Base-by-base conservation (phyloP, 805 yeast species). In the Candida sakaeoensis region DNA sequence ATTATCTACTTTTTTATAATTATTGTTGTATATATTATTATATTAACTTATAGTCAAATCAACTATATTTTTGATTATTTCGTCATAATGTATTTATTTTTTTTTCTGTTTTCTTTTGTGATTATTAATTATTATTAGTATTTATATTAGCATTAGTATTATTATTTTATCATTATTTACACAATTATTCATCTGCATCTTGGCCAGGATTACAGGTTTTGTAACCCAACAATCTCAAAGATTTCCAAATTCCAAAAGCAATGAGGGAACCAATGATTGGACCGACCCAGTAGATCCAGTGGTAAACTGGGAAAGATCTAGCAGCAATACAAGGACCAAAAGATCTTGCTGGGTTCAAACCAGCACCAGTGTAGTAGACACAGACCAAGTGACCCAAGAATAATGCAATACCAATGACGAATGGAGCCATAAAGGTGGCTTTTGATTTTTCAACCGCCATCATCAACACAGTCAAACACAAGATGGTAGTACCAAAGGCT, bases 261-360 rank as follows among this genome's bases (percentile, higher is more conserved):
- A 86, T 58, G 41, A 73, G 45, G 8, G 90, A 66, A 48, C 95
- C 95, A 43, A 84, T 56, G 40, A 80, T 52, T 45, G 96, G 95
- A 40, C 96, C 96, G 42, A 87, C 79, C 93, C 95, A 86, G 74
- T 87, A 87, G 49, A 88, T 86, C 95, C 95, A 87, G 73, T 80
- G 88, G 68, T 87, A 87, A 55, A 54, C 60, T 25, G 95, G 95
- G 81, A 88, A 88, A 16, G 77, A 70, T 42, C 61, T 70, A 40
- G 76, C 75, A 44, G 89, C 95, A 45, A 86, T 69, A 58, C 81
- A 75, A 39, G 95, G 95, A 56, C 96, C 96, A 42, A 87, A 75
- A 24, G 86, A 70, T 72, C 96, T 80, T 33, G 96, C 95, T 42
- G 95, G 95, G 74, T 87, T 87, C 56, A 86, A 71, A 59, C 95